phyloP scores from a whole-genome alignment of 2,329 filamentous ascomycete species.

The Pseudogymnoascus sp. region DNA sequence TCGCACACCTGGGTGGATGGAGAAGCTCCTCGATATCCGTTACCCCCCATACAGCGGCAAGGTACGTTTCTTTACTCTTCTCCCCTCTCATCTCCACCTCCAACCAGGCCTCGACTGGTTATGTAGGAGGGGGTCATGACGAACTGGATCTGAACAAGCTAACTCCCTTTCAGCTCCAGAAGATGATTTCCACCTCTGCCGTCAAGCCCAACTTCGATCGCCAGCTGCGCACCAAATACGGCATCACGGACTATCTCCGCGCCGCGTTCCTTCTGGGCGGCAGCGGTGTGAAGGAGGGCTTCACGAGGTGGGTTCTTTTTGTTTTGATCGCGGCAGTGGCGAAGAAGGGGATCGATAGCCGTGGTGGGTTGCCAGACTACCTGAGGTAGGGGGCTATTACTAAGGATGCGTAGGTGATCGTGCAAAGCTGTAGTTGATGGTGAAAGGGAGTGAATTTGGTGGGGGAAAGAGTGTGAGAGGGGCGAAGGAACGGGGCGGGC shows the following conservation, averaged over 20 bases:
- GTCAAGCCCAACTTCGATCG: slow-evolving; percentile 54
- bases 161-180: slow-evolving; percentile 33
- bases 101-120: background rate
- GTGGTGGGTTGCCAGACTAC: slow-evolving; percentile 9
- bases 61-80: background rate
- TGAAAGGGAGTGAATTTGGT: background rate
- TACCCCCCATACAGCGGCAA: slow-evolving; percentile 52
- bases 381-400: slow-evolving; percentile 5
- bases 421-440: background rate
- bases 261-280: slow-evolving; percentile 45
- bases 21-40: slow-evolving; percentile 56
- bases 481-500: background rate
- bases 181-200: slow-evolving; percentile 35
- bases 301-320: slow-evolving; percentile 43
- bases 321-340: slow-evolving; percentile 25
- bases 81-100: slow-evolving; percentile 3
- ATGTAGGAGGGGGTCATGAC: background rate
- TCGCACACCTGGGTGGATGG: slow-evolving; percentile 57
- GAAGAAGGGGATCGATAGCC: slow-evolving; percentile 13
- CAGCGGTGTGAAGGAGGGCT: slow-evolving; percentile 39
- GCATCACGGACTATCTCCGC: slow-evolving; percentile 45
- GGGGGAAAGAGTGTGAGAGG: background rate
- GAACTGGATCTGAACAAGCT: background rate
- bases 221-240: slow-evolving; percentile 42
- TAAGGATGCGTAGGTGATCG: background rate